These are phyloP conservation scores for Tylopilus subfusipes DNA, from an alignment of 768 basidiomycete species.

Conservation along the genomic window DNA sequence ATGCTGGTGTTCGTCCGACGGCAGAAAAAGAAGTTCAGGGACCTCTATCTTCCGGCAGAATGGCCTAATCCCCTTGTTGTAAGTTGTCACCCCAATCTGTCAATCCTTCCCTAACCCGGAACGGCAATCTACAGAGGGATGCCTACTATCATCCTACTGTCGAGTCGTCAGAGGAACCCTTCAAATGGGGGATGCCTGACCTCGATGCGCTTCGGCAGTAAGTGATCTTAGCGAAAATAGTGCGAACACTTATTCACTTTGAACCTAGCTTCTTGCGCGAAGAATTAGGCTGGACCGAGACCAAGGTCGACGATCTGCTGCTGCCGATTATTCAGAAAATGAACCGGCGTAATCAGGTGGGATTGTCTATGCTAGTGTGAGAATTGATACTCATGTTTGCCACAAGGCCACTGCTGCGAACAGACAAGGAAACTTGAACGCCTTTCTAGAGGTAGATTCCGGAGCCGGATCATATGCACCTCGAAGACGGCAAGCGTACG, in stretches of 20 bases:
- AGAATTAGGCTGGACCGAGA: slow-evolving; percentile 78
- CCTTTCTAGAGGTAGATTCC: slow-evolving; percentile 68
- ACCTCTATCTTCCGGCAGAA: slow-evolving; percentile 71
- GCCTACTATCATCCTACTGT: slow-evolving; percentile 92
- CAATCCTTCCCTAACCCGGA: background rate
- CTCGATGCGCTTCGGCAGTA: slow-evolving; percentile 86
- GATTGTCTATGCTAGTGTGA: slow-evolving; percentile 9
- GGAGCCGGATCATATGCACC: slow-evolving; percentile 74
- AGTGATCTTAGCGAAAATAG: slow-evolving; percentile 23
- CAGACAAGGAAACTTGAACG: slow-evolving; percentile 71
- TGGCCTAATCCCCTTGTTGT: slow-evolving; percentile 96
- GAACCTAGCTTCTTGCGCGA: slow-evolving; percentile 58
- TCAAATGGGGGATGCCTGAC: slow-evolving; percentile 97
- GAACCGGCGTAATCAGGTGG: slow-evolving; percentile 73
- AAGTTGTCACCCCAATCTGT: slow-evolving; percentile 29
- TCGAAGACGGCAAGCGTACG: slow-evolving; percentile 74
- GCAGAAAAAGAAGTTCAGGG: slow-evolving; percentile 88
- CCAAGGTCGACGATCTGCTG: slow-evolving; percentile 87
- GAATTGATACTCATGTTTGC: background rate
- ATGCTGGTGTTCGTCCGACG: slow-evolving; percentile 10
- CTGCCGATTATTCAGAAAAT: slow-evolving; percentile 89
- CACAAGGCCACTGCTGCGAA: slow-evolving; percentile 58
- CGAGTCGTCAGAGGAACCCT: slow-evolving; percentile 87
- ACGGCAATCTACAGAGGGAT: slow-evolving; percentile 55
- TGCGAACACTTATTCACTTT: slow-evolving; percentile 11